Evolutionary conservation across 164 flowering plant species (phyloP).

Genomic region (Macadamia integrifolia): DNA sequence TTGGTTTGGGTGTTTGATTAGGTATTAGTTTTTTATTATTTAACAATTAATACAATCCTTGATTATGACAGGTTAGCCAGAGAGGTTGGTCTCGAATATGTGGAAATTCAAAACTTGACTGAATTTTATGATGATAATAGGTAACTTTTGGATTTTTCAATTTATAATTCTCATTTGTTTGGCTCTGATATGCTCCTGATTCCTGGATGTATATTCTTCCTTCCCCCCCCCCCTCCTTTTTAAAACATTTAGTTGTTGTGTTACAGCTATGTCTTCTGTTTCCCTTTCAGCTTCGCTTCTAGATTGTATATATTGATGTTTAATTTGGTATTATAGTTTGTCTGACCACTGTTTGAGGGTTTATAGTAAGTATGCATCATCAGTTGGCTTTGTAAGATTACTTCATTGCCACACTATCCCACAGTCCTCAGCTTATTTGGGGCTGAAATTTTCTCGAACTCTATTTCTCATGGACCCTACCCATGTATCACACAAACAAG

Average conservation of each 20-base stretch:
- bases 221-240: no score
- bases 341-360: no score
- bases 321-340: background rate
- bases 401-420: no score
- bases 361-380: no score
- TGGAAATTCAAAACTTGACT: conserved; percentile 89
- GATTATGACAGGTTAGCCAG: conserved; percentile 75
- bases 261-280: background rate
- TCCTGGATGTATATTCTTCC: no score
- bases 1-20: background rate
- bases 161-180: background rate
- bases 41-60: background rate
- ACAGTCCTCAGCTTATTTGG: no score
- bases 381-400: no score
- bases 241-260: background rate
- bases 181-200: background rate
- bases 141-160: conserved; percentile 22
- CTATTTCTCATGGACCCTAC: no score
- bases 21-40: background rate
- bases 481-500: no score
- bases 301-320: background rate
- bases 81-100: conserved; percentile 92
- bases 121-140: conserved; percentile 98
- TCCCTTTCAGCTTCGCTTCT: background rate
- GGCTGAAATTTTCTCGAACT: no score